Evolutionary conservation across 1,139 yeast genomes (phyloP).

Genomic region (Blastobotrys elegans): DNA sequence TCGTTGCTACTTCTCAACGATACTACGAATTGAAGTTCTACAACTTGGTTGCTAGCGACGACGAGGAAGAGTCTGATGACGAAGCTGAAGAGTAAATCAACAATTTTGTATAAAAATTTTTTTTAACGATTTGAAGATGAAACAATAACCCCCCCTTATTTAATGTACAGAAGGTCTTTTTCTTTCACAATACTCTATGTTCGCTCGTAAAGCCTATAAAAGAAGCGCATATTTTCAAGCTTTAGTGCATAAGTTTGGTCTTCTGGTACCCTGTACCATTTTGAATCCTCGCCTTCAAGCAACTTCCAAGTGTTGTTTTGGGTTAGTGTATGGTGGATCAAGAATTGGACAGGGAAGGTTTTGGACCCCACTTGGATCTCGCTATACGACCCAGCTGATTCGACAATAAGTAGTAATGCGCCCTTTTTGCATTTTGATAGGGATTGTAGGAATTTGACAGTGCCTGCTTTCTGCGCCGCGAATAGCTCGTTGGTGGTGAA

Average conservation of each 20-base stretch:
- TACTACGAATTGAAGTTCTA: conserved; percentile 98
- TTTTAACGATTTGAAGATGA: neutral
- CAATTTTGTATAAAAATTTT: neutral
- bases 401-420: conserved; percentile 61
- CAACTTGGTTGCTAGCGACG: conserved; percentile 98
- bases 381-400: conserved; percentile 88
- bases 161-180: conserved; percentile 1
- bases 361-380: conserved; percentile 71
- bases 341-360: conserved; percentile 75
- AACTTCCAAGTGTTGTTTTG: conserved; percentile 64
- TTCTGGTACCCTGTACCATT: conserved; percentile 69
- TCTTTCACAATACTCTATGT: conserved; percentile 16
- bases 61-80: conserved; percentile 64
- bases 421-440: conserved; percentile 49
- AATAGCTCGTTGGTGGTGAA: conserved; percentile 87
- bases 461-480: conserved; percentile 57
- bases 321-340: conserved; percentile 63
- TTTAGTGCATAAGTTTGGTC: conserved; percentile 63
- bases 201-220: conserved; percentile 66
- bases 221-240: conserved; percentile 82
- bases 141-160: no score
- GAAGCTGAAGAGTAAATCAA: conserved; percentile 18
- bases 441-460: conserved; percentile 55
- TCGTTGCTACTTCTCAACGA: conserved; percentile 94
- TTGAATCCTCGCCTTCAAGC: conserved; percentile 61